Percentiles rank a stretch among this genome's conserved stretches.
Evolutionary conservation across 208 protist species (phyloP).

Genomic region (Acanthamoeba quina): DNA sequence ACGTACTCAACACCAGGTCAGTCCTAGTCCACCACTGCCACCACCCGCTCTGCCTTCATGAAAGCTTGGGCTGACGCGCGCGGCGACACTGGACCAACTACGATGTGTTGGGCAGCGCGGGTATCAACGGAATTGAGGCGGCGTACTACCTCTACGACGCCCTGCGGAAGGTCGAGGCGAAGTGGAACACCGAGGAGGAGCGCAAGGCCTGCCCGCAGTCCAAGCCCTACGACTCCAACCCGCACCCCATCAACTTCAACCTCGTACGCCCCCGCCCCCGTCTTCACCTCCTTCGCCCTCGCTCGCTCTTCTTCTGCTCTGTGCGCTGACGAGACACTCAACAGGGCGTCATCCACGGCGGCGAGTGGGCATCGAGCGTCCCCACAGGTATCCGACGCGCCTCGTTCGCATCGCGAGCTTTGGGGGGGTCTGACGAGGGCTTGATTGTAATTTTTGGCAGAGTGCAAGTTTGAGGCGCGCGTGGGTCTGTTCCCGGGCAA

Average conservation of each 20-base stretch:
- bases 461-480: slow-evolving; percentile 79
- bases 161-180: slow-evolving; percentile 77
- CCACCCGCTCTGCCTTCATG: too few species aligned
- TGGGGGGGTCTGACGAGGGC: neutral
- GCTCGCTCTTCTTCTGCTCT: neutral
- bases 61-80: neutral
- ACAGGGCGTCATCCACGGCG: slow-evolving; percentile 80
- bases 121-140: slow-evolving; percentile 83
- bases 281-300: neutral
- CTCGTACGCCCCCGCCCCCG: neutral
- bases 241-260: slow-evolving; percentile 85
- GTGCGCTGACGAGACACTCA: neutral
- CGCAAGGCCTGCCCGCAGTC: slow-evolving; percentile 44
- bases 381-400: slow-evolving; percentile 45
- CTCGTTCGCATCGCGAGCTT: neutral
- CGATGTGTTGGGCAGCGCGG: neutral
- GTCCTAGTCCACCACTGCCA: neutral
- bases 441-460: neutral
- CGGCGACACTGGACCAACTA: neutral
- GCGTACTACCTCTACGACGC: slow-evolving; percentile 78
- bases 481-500: slow-evolving; percentile 82
- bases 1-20: slow-evolving; percentile 79
- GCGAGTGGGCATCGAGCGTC: slow-evolving; percentile 83
- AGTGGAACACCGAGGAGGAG: slow-evolving; percentile 78
- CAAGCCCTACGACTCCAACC: slow-evolving; percentile 65